Conservation (phyloP, 1,139 yeast species). For the Protomyces inundatus region DNA sequence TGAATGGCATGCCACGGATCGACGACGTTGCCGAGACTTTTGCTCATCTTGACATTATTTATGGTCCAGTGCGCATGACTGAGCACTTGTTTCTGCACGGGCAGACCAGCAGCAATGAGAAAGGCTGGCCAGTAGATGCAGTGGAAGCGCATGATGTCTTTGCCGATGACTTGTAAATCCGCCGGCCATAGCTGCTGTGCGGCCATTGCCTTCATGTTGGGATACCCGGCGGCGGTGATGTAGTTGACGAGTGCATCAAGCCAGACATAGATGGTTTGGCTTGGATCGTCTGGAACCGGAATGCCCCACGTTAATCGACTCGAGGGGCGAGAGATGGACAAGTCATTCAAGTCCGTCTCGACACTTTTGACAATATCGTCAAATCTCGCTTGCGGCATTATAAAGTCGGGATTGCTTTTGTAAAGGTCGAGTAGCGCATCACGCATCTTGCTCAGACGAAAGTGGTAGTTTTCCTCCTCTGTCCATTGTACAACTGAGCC, state of each 20-base stretch:
- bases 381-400: constrained; percentile 59
- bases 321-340: constrained; percentile 79
- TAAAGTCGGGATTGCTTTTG: constrained; percentile 48
- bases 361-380: constrained; percentile 57
- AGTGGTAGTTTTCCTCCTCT: constrained; percentile 81
- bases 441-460: constrained; percentile 60
- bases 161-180: constrained; percentile 79
- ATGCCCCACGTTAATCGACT: constrained; percentile 84
- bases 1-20: constrained; percentile 69
- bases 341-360: constrained; percentile 51
- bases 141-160: constrained; percentile 81
- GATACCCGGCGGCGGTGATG: constrained; percentile 67
- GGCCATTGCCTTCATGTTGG: constrained; percentile 38
- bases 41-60: constrained; percentile 88
- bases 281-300: constrained; percentile 70
- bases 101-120: constrained; percentile 71
- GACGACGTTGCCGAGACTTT: constrained; percentile 89
- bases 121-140: constrained; percentile 94
- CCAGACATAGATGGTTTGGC: constrained; percentile 91
- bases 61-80: constrained; percentile 95
- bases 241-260: constrained; percentile 90
- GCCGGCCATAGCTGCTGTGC: constrained; percentile 47
- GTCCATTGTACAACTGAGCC: constrained; percentile 69
- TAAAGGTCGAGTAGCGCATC: constrained; percentile 49
- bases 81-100: constrained; percentile 64